Evolutionary conservation across 1,284 basidiomycete genomes (phyloP).

Genomic region (Rhodotorula glutinis): DNA sequence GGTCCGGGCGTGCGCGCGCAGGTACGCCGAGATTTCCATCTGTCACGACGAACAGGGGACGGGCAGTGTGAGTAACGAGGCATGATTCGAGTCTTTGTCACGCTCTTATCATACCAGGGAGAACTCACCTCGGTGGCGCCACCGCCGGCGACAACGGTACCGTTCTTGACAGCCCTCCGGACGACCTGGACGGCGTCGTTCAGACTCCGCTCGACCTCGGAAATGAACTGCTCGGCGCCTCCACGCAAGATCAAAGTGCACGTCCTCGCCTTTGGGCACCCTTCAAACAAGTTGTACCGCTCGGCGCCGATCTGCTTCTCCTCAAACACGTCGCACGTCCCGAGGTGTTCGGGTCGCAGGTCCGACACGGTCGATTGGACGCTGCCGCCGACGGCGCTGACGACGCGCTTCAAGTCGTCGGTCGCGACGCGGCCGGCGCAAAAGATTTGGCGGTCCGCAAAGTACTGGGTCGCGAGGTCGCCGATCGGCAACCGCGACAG

Average conservation of each 20-base stretch:
- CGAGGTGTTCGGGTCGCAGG: slow-evolving; percentile 83
- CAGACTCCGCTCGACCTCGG: slow-evolving; percentile 93
- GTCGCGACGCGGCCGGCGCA: slow-evolving; percentile 93
- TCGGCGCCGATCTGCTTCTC: slow-evolving; percentile 97
- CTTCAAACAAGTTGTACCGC: slow-evolving; percentile 91
- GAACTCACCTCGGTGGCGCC: slow-evolving; percentile 83
- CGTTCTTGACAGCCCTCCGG: slow-evolving; percentile 92
- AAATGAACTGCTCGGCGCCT: slow-evolving; percentile 98
- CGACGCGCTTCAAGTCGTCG: slow-evolving; percentile 88
- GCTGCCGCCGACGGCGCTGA: slow-evolving; percentile 91
- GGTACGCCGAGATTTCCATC: slow-evolving; percentile 96
- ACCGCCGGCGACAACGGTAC: slow-evolving; percentile 93
- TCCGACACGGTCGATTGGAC: slow-evolving; percentile 95
- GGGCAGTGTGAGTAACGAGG: neutral
- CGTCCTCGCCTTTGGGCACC: slow-evolving; percentile 89
- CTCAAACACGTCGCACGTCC: slow-evolving; percentile 85
- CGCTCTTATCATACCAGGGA: too few relatives aligned
- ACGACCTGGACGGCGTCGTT: slow-evolving; percentile 99
- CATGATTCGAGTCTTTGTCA: slow-evolving; percentile 11
- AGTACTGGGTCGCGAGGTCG: slow-evolving; percentile 98
- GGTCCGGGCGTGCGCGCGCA: slow-evolving; percentile 82
- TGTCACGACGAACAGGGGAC: too few relatives aligned
- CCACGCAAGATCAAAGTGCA: slow-evolving; percentile 95
- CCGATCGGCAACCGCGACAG: slow-evolving; percentile 98
- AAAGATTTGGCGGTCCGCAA: slow-evolving; percentile 98